Base-by-base conservation (phyloP, 1,284 basidiomycete genomes). In the Ustilago vetiveriae region DNA sequence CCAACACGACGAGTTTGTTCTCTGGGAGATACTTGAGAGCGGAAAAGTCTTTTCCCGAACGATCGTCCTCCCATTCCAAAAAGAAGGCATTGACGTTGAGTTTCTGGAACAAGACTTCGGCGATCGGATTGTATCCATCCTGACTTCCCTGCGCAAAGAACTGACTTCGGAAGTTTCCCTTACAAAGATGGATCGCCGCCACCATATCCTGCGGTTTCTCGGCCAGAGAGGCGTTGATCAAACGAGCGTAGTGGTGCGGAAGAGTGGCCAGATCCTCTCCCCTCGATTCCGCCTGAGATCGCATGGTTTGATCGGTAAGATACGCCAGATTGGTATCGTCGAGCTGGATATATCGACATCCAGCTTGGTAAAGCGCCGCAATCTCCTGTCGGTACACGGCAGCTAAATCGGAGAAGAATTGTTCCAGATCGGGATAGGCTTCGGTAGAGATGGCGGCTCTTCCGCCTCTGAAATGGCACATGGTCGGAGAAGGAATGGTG, bases 1-100 rank as follows among this genome's bases (percentile, higher is more conserved):
- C 91, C 16, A 92, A 84, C 9, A 92, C 88, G 40, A 87, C 87
- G 9, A 85, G 83, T 81, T 90, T 92, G 82, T 88, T 84, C 26
- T 83, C 83, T 0, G 91, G 90, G 14, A 92, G 84, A 71, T 88
- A 77, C 66, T 84, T 27, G 16, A 72, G 60, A 0, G 59, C 39
- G 17, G 62, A 46, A 19, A 82, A 80, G 56, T 80, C 85, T 74
- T 92, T 91, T 56, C 87, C 85, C 41, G 89, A 89, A 0, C 90
- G 87, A 52, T 86, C 85, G 16, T 89, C 89, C 78, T 92, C 91
- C 81, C 90, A 92, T 83, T 92, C 90, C 47, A 84, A 78, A 68
- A 90, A 92, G 81, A 89, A 91, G 41, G 85, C 85, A 74, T 91
- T 88, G n/a, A 90, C 89, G 75, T 90, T 86, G 56, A 92, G 84